Conservation (phyloP, 805 yeast species). For the Helenozyma rhizophorensis region DNA sequence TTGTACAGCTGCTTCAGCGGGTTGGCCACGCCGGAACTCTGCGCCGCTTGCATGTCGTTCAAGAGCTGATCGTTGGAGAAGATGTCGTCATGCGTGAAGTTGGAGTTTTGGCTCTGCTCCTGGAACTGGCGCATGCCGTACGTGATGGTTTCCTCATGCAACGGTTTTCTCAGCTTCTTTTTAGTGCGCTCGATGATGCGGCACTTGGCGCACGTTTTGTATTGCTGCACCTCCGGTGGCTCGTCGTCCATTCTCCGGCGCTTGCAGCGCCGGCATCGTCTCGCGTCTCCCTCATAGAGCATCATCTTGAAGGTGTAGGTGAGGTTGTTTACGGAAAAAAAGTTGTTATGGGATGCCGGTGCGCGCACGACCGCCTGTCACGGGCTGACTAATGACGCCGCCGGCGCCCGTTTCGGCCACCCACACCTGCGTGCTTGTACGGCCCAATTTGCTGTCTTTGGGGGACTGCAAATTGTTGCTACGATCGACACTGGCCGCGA, state of each 20-base stretch:
- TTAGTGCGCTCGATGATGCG: conserved; percentile 48
- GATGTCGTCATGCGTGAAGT: conserved; percentile 30
- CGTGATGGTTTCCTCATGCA: conserved; percentile 44
- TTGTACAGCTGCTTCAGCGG: conserved; percentile 13
- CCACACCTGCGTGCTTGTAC: too few species aligned
- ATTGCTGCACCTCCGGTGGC: conserved; percentile 52
- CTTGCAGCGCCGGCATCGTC: conserved; percentile 55
- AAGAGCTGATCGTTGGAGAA: conserved; percentile 20
- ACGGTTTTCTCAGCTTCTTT: conserved; percentile 41
- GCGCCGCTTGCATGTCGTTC: conserved; percentile 10
- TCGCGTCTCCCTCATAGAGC: conserved; percentile 20
- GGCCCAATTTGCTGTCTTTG: too few species aligned
- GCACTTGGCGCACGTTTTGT: conserved; percentile 56
- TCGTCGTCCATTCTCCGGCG: conserved; percentile 52
- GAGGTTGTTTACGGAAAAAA: conserved; percentile 4
- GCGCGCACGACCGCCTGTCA: too few species aligned
- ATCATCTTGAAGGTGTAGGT: conserved; percentile 12
- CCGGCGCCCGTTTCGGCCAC: too few species aligned
- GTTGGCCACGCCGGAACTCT: conserved; percentile 9
- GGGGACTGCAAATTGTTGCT: too few species aligned
- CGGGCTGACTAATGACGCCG: too few species aligned
- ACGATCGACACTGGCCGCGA: too few species aligned
- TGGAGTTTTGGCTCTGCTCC: conserved; percentile 31
- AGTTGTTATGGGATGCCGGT: background rate
- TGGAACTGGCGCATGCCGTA: conserved; percentile 43